These are phyloP conservation scores for Epichloe festucae DNA, from an alignment of 2,329 filamentous ascomycete species.

Conservation along the genomic window DNA sequence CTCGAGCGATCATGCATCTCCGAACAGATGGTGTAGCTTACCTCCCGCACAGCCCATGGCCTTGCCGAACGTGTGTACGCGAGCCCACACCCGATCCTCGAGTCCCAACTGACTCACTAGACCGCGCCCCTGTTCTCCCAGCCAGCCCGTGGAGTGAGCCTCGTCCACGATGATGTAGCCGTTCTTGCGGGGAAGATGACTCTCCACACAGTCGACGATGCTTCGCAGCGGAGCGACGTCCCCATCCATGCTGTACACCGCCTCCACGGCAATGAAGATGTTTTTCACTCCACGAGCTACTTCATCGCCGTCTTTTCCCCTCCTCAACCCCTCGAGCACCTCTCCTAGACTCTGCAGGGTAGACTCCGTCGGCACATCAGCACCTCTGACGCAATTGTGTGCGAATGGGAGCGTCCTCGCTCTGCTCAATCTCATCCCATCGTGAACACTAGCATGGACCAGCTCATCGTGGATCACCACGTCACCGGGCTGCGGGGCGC, in stretches of 20 bases:
- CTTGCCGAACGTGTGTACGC: constrained; percentile 56
- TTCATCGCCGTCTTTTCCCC: constrained; percentile 18
- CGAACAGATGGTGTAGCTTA: constrained; percentile 22
- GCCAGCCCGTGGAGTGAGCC: constrained; percentile 51
- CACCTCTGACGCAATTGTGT: constrained; percentile 38
- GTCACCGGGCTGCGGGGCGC: constrained; percentile 46
- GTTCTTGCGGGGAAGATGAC: constrained; percentile 41
- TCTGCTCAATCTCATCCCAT: constrained; percentile 58
- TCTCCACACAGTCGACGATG: constrained; percentile 45
- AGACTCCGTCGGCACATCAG: neutral
- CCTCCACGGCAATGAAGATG: constrained; percentile 58
- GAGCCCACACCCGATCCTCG: constrained; percentile 40
- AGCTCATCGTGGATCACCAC: constrained; percentile 59
- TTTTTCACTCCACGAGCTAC: constrained; percentile 29
- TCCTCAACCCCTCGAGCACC: constrained; percentile 18
- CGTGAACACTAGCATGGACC: constrained; percentile 67
- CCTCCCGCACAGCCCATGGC: constrained; percentile 57
- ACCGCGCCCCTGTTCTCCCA: constrained; percentile 43
- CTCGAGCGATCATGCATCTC: no score
- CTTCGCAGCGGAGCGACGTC: constrained; percentile 52
- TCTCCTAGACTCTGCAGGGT: constrained; percentile 13
- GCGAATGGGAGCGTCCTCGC: constrained; percentile 38
- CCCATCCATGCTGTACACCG: constrained; percentile 75
- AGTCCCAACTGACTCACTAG: constrained; percentile 44
- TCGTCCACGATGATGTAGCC: constrained; percentile 54